Evolutionary conservation across 1,284 basidiomycete genomes (phyloP).

Genomic region (Ganoderma leucocontextum): DNA sequence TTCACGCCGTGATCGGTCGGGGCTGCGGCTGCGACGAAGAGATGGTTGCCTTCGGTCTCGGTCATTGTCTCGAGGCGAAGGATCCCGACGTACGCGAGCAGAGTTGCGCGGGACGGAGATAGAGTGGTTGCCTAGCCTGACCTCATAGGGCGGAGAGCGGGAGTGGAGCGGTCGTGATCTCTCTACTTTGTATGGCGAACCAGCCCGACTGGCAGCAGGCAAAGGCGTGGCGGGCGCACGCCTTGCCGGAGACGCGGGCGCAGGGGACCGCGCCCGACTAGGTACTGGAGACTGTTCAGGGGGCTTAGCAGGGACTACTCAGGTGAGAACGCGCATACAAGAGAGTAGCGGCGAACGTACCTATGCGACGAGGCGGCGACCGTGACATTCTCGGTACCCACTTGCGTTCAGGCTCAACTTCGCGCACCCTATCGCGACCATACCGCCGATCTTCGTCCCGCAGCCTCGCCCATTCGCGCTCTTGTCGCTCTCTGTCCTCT

Average conservation of each 20-base stretch:
- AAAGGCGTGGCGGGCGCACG: slow-evolving; percentile 26
- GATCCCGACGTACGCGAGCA: slow-evolving; percentile 20
- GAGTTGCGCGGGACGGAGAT: slow-evolving; percentile 29
- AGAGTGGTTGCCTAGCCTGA: slow-evolving; percentile 48
- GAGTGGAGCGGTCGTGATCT: slow-evolving; percentile 25
- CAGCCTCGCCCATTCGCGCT: slow-evolving; percentile 25
- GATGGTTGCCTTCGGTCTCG: slow-evolving; percentile 12
- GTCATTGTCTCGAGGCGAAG: slow-evolving; percentile 20
- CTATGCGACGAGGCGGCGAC: slow-evolving; percentile 41
- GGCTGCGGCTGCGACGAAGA: slow-evolving; percentile 29
- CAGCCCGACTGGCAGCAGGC: slow-evolving; percentile 21
- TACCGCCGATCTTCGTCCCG: slow-evolving; percentile 29
- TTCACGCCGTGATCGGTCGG: slow-evolving; percentile 24
- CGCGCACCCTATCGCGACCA: slow-evolving; percentile 32
- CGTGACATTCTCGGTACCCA: slow-evolving; percentile 38
- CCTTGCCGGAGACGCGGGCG: slow-evolving; percentile 23
- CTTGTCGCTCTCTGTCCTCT: slow-evolving; percentile 26
- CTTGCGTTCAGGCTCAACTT: slow-evolving; percentile 34
- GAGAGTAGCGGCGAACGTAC: slow-evolving; percentile 28
- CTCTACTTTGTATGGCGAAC: slow-evolving; percentile 30
- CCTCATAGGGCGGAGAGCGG: slow-evolving; percentile 27
- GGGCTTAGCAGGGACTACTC: slow-evolving; percentile 22
- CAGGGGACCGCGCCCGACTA: slow-evolving; percentile 34
- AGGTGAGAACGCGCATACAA: slow-evolving; percentile 15
- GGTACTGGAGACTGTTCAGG: slow-evolving; percentile 23